Evolutionary conservation across 2,329 filamentous ascomycete genomes (phyloP).

Genomic region (Ceratocystis huliohia): DNA sequence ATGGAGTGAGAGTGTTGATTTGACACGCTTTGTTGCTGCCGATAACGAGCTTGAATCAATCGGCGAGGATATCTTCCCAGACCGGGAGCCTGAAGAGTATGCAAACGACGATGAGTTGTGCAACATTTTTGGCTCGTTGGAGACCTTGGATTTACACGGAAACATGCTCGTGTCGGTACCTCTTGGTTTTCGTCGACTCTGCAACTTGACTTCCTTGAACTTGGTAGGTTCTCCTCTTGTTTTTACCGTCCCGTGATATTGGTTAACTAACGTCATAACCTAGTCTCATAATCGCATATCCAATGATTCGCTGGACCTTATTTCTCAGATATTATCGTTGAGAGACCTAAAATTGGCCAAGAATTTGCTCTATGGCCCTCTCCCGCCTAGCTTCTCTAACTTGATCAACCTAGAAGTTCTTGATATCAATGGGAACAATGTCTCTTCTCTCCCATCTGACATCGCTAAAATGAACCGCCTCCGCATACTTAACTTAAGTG

Average conservation of each 20-base stretch:
- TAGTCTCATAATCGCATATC: constrained; percentile 70
- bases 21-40: constrained; percentile 71
- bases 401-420: constrained; percentile 63
- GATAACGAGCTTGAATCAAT: constrained; percentile 77
- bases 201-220: constrained; percentile 67
- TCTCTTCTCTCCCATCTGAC: constrained; percentile 56
- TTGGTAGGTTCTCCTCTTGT: constrained; percentile 44
- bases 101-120: constrained; percentile 49
- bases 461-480: constrained; percentile 56
- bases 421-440: constrained; percentile 68
- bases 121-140: constrained; percentile 69
- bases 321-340: constrained; percentile 59
- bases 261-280: constrained; percentile 19
- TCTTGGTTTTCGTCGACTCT: constrained; percentile 58
- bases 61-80: constrained; percentile 65
- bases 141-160: constrained; percentile 73
- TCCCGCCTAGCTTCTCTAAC: constrained; percentile 50
- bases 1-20: constrained; percentile 86
- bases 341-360: constrained; percentile 71
- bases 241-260: background rate
- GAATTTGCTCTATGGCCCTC: constrained; percentile 57
- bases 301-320: constrained; percentile 57
- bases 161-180: constrained; percentile 65
- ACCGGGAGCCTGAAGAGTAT: constrained; percentile 39
- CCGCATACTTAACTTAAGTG: constrained; percentile 63